These are phyloP conservation scores for Lignosus rhinocerotis DNA, from an alignment of 1,284 basidiomycete species.

Conservation along the genomic window DNA sequence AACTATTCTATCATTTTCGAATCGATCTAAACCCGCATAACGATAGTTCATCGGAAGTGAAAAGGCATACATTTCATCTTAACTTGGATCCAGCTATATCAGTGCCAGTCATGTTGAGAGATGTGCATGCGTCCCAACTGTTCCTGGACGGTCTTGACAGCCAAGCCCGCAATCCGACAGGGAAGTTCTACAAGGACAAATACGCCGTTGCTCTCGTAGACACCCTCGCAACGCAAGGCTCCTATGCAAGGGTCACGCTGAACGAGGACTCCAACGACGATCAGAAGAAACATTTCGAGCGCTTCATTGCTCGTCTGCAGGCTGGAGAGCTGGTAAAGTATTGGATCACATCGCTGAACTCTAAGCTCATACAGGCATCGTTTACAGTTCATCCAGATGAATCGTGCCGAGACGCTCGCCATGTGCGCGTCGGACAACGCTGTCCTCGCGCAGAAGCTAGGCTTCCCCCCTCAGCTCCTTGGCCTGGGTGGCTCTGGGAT, in stretches of 20 bases:
- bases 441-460: constrained; percentile 22
- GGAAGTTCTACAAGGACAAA: constrained; percentile 34
- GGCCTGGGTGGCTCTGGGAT: constrained; percentile 25
- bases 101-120: constrained; percentile 25
- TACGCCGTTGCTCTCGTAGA: constrained; percentile 22
- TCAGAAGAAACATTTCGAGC: constrained; percentile 27
- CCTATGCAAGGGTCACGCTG: constrained; percentile 23
- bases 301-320: constrained; percentile 25
- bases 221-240: constrained; percentile 24
- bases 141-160: constrained; percentile 20
- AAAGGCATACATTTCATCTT: constrained; percentile 14
- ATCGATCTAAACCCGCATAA: background rate
- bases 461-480: constrained; percentile 23
- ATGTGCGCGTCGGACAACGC: constrained; percentile 28
- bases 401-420: constrained; percentile 26
- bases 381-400: constrained; percentile 30
- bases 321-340: constrained; percentile 27
- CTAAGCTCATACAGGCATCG: background rate
- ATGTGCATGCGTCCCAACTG: constrained; percentile 22
- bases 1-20: background rate
- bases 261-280: constrained; percentile 16
- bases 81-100: constrained; percentile 26
- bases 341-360: background rate
- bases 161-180: constrained; percentile 21
- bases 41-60: background rate